Evolutionary conservation across 1,284 basidiomycete species (phyloP), one percentile per base, ranked within the genome.

Genomic region (Tilletia setariae): DNA sequence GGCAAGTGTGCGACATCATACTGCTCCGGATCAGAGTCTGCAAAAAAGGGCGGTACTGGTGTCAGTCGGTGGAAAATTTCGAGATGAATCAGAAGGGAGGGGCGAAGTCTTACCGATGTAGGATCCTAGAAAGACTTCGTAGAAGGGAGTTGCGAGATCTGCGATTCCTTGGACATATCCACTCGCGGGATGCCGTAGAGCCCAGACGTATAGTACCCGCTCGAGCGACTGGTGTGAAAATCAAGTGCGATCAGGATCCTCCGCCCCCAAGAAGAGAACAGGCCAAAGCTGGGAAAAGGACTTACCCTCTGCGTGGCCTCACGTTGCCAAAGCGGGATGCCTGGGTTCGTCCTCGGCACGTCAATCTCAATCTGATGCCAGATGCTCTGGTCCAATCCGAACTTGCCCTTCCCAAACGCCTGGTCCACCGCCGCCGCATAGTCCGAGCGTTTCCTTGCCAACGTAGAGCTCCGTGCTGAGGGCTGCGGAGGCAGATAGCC

Each of bases 371-470:
- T 81, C 66, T 82, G 80, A 66, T 82, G 80, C 79, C 79, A 82
- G 51, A 79, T 79, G 46, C 75, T 72, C 56, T 75, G 76, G 62
- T 82, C 79, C 4, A 79, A 71, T 1, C 53, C 65, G 42, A n/a
- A 77, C 11, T 67, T 74, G 32, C 79, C 93, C 62, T 90, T 87
- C 11, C 90, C 89, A 81, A 98, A 98, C n/a, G 95, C 91, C 21
- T 94, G 86, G 74, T 93, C 89, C 2, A 96, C 94, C 67, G 96
- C 87, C 25, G 91, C 90, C 13, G 88, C 87, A 80, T 98, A 98
- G 83, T 98, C 95, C 73, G 90, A 89, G 63, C 95, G 89, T 85
- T 98, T 99, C 51, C 94, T 87, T 42, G 89, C 86, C 16, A 98
- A 86, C 0, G 91, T 92, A 0, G 88, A 85, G 19, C 89, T 81